Percentiles rank a stretch among this genome's conserved stretches.
phyloP scores from a whole-genome alignment of 768 basidiomycete genomes.

The Gymnopilus junonius region DNA sequence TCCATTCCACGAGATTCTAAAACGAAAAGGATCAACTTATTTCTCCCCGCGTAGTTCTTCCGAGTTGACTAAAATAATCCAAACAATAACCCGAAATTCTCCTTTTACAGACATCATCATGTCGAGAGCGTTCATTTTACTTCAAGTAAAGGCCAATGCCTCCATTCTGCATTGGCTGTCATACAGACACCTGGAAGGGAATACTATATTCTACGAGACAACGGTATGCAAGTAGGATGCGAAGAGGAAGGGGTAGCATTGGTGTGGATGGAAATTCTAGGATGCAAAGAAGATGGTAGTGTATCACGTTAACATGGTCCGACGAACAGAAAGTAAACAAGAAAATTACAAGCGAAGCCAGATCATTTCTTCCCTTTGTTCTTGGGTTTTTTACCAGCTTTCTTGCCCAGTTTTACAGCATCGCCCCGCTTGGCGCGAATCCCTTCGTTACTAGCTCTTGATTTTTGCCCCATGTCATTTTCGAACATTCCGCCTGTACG shows the following conservation, averaged over 20 bases:
- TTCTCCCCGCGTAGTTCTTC: slow-evolving; percentile 61
- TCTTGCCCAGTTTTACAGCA: slow-evolving; percentile 55
- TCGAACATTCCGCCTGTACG: slow-evolving; percentile 52
- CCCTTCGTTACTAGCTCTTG: slow-evolving; percentile 51
- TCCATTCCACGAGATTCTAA: slow-evolving; percentile 6
- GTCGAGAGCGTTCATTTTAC: slow-evolving; percentile 78
- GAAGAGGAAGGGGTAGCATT: slow-evolving; percentile 74
- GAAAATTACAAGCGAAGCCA: neutral
- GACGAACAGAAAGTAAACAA: neutral
- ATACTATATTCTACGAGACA: slow-evolving; percentile 73
- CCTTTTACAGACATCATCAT: slow-evolving; percentile 62
- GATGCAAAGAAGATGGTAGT: slow-evolving; percentile 39
- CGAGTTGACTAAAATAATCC: neutral
- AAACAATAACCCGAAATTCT: neutral
- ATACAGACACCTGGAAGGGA: slow-evolving; percentile 73
- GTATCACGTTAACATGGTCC: neutral
- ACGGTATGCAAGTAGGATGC: slow-evolving; percentile 76
- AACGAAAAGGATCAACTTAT: slow-evolving; percentile 51
- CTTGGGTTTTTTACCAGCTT: slow-evolving; percentile 33
- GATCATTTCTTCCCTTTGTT: slow-evolving; percentile 4
- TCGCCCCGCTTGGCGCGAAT: slow-evolving; percentile 69
- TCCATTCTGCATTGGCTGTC: slow-evolving; percentile 69
- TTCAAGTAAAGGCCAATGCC: slow-evolving; percentile 37
- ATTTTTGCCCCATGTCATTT: slow-evolving; percentile 56
- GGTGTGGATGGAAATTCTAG: slow-evolving; percentile 65